phyloP scores from a whole-genome alignment of 1,284 basidiomycete genomes.

The Puccinia polysora region DNA sequence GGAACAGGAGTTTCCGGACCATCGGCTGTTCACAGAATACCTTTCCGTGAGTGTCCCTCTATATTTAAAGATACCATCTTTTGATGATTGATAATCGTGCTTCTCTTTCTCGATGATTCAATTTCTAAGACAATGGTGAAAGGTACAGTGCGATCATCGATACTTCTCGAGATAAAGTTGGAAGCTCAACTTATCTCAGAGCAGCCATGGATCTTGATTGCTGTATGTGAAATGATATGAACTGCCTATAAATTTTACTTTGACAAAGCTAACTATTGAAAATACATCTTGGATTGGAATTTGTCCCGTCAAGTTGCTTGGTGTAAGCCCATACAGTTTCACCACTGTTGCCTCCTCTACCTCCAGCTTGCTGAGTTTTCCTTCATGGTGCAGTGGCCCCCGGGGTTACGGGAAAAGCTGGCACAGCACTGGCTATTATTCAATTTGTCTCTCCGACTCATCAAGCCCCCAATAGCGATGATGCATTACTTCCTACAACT shows the following conservation, averaged over 20 bases:
- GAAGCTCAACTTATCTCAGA: conserved; percentile 11
- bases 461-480: neutral
- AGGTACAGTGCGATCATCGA: conserved; percentile 21
- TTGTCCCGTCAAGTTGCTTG: conserved; percentile 3
- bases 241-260: neutral
- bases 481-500: neutral
- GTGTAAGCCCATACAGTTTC: neutral
- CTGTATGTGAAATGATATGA: conserved; percentile 1
- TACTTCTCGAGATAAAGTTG: conserved; percentile 4
- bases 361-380: neutral
- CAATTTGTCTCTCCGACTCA: neutral
- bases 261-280: too few species aligned
- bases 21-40: neutral
- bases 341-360: neutral
- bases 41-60: conserved; percentile 2
- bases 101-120: neutral
- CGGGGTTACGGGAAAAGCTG: neutral
- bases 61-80: neutral
- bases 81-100: too few species aligned
- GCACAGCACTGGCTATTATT: conserved; percentile 7
- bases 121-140: neutral
- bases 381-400: neutral
- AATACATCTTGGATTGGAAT: too few species aligned
- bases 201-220: conserved; percentile 25
- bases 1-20: conserved; percentile 6